Percentiles rank a stretch among this genome's conserved stretches.
These are phyloP conservation scores for Tylopilus felleus DNA, from an alignment of 768 basidiomycete genomes.

Conservation along the genomic window DNA sequence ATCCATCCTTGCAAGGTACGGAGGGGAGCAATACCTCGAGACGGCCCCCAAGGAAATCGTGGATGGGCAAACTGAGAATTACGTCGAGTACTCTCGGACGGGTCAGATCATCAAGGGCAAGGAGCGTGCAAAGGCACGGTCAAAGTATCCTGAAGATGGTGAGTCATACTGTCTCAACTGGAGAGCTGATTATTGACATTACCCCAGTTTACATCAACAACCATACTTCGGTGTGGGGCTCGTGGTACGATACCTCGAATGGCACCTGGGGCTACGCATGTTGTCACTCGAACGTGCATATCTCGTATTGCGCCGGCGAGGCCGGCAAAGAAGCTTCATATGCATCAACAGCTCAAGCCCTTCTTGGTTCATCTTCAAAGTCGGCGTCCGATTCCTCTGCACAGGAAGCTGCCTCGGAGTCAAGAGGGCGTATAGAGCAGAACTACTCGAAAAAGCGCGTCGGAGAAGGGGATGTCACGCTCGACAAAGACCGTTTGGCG, in stretches of 20 bases:
- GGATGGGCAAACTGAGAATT: slow-evolving; percentile 95
- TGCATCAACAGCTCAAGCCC: slow-evolving; percentile 70
- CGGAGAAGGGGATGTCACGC: slow-evolving; percentile 75
- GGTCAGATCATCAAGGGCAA: slow-evolving; percentile 90
- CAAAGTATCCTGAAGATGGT: slow-evolving; percentile 98
- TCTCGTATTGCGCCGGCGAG: slow-evolving; percentile 89
- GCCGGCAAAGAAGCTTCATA: slow-evolving; percentile 76
- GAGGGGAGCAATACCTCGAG: slow-evolving; percentile 90
- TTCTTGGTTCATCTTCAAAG: slow-evolving; percentile 47
- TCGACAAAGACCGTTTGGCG: slow-evolving; percentile 68
- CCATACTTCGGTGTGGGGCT: slow-evolving; percentile 97
- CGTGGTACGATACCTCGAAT: slow-evolving; percentile 74
- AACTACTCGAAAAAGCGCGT: slow-evolving; percentile 76
- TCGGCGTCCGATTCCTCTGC: slow-evolving; percentile 26
- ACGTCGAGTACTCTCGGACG: slow-evolving; percentile 93
- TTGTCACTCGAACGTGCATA: slow-evolving; percentile 82
- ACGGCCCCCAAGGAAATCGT: slow-evolving; percentile 87
- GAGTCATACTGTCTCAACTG: slow-evolving; percentile 23
- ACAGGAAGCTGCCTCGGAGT: slow-evolving; percentile 30
- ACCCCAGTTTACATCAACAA: slow-evolving; percentile 81
- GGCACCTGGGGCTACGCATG: slow-evolving; percentile 92
- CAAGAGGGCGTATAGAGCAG: slow-evolving; percentile 50
- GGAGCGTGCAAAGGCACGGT: slow-evolving; percentile 80
- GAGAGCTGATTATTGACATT: background rate
- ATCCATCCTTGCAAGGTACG: slow-evolving; percentile 89